Conservation (phyloP, 148 eudicot species). For the Vaccinium darrowii region DNA sequence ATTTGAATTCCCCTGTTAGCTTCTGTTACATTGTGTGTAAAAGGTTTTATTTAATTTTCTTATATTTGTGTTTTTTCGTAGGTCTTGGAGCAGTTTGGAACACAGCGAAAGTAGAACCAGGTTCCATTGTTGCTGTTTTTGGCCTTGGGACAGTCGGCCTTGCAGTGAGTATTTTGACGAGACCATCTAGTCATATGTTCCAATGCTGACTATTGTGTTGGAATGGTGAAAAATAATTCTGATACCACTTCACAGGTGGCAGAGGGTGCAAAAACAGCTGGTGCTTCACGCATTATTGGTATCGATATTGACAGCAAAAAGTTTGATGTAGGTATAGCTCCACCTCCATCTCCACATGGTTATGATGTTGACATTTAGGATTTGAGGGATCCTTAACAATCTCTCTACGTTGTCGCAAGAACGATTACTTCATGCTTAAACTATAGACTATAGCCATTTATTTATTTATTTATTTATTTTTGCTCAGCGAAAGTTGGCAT, state of each 20-base stretch:
- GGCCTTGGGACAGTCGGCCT: constrained; percentile 99
- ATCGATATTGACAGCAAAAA: constrained; percentile 90
- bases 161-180: constrained; percentile 57
- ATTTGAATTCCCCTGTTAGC: not conserved
- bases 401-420: not conserved
- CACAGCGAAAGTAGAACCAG: constrained; percentile 97
- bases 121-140: constrained; percentile 96
- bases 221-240: not conserved
- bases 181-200: not conserved
- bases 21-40: not conserved
- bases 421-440: not conserved
- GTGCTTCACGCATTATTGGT: constrained; percentile 91
- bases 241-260: constrained; percentile 61
- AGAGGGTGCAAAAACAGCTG: constrained; percentile 91
- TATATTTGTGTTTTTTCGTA: constrained; percentile 17
- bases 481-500: too few species aligned
- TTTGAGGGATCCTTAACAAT: not conserved
- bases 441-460: not conserved
- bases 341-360: not conserved
- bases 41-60: not conserved
- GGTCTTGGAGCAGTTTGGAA: constrained; percentile 99
- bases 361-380: not conserved
- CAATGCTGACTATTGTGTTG: not conserved
- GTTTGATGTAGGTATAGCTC: constrained; percentile 63
- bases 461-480: too few species aligned